A percentile compares a stretch with the other conserved stretches of the same genome.
Evolutionary conservation across 495 filamentous ascomycete genomes (phyloP).

Genomic region (Barbatosphaeria neglecta): DNA sequence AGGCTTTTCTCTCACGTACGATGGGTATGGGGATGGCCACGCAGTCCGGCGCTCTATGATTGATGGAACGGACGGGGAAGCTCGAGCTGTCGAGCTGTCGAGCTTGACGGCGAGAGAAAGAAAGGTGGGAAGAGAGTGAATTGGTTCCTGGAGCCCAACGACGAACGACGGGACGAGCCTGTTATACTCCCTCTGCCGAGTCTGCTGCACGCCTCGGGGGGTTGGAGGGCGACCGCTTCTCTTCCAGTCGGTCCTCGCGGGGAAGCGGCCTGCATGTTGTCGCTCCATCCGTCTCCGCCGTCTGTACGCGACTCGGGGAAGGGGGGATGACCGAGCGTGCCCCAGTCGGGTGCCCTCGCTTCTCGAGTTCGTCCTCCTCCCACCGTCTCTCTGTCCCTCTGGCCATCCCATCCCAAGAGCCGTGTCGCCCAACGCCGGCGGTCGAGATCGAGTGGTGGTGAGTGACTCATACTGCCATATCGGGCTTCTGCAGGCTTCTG

Average conservation of each 20-base stretch:
- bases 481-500: constrained; percentile 5
- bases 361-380: neutral
- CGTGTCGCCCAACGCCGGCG: neutral
- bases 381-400: neutral
- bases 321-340: too few species aligned
- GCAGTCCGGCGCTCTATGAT: neutral
- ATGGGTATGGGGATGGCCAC: neutral
- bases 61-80: neutral
- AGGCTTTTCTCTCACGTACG: neutral
- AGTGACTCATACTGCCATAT: constrained; percentile 14
- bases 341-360: neutral
- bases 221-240: neutral
- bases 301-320: too few species aligned
- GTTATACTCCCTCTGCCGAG: neutral
- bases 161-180: neutral
- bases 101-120: neutral
- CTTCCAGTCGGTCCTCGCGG: too few species aligned
- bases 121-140: neutral
- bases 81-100: too few species aligned
- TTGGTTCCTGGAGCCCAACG: neutral
- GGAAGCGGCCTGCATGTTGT: neutral
- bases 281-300: too few species aligned
- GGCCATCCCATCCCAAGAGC: neutral
- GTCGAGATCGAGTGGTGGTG: constrained; percentile 15
- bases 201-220: neutral